phyloP scores from a whole-genome alignment of 495 filamentous ascomycete species.

The Pseudevernia furfuracea region DNA sequence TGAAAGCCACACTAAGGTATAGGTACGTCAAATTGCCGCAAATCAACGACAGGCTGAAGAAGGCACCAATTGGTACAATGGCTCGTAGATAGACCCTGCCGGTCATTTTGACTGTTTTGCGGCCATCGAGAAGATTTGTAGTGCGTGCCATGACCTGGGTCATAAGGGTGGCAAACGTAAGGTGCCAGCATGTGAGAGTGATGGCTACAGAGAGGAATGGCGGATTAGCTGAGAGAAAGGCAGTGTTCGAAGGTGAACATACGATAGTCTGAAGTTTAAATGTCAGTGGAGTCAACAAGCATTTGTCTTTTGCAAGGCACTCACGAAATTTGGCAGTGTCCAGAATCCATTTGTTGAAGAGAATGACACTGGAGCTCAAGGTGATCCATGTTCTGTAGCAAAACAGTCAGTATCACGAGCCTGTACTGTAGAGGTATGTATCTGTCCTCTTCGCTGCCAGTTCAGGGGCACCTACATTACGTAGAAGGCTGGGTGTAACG shows the following conservation, averaged over 20 bases:
- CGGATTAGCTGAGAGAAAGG: not conserved
- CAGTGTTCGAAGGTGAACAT: constrained; percentile 8
- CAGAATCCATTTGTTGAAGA: constrained; percentile 99
- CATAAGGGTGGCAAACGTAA: constrained; percentile 62
- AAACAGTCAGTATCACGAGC: constrained; percentile 26
- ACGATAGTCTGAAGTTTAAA: constrained; percentile 23
- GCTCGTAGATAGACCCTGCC: constrained; percentile 58
- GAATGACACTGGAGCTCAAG: constrained; percentile 84
- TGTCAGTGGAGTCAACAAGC: constrained; percentile 11
- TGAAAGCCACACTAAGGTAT: constrained; percentile 69
- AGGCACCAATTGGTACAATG: constrained; percentile 66
- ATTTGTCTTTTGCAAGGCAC: constrained; percentile 27
- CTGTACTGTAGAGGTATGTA: not conserved
- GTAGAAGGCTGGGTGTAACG: constrained; percentile 80
- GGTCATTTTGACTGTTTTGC: constrained; percentile 62
- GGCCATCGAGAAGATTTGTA: constrained; percentile 58
- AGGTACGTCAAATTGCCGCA: constrained; percentile 68
- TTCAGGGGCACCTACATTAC: constrained; percentile 57
- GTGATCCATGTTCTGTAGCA: constrained; percentile 73
- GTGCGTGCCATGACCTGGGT: constrained; percentile 66
- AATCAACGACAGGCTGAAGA: constrained; percentile 65
- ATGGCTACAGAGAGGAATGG: constrained; percentile 35
- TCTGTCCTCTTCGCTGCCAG: not conserved
- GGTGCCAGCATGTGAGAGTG: constrained; percentile 71
- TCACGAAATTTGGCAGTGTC: constrained; percentile 76